A percentile compares a stretch with the other conserved stretches of the same genome.
Conservation (phyloP, 768 basidiomycete species). For the Leccinum arenicola region DNA sequence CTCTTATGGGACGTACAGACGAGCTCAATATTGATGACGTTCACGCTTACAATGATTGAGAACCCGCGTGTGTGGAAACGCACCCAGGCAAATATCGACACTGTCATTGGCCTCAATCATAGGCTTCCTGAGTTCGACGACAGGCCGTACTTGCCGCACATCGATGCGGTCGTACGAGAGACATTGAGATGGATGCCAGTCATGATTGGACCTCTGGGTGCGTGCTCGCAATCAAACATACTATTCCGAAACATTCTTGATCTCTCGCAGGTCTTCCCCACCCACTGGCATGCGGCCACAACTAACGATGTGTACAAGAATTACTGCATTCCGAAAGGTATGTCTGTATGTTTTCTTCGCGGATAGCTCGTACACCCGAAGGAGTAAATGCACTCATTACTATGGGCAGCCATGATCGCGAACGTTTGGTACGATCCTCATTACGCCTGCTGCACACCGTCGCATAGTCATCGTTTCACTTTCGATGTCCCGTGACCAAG, state of each 20-base stretch:
- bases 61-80: not conserved
- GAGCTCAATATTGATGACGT: not conserved
- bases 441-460: no score
- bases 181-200: no score
- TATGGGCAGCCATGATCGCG: conserved; percentile 4
- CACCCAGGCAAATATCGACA: not conserved
- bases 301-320: not conserved
- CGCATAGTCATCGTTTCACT: not conserved
- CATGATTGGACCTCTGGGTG: conserved; percentile 8
- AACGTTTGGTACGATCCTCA: conserved; percentile 10
- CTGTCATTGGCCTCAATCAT: not conserved
- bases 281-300: not conserved
- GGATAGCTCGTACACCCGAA: not conserved
- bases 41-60: not conserved
- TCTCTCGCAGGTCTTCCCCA: not conserved
- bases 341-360: not conserved
- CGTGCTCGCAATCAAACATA: not conserved
- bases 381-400: not conserved
- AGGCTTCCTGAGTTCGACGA: no score
- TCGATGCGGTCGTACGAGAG: no score
- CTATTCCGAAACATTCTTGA: not conserved
- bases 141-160: no score
- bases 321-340: not conserved
- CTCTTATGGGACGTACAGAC: conserved; percentile 6
- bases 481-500: conserved; percentile 11